Evolutionary conservation across 169 alveolate species (phyloP), one percentile per base, ranked within the genome.

Genomic region (Sarcocystis neurona): DNA sequence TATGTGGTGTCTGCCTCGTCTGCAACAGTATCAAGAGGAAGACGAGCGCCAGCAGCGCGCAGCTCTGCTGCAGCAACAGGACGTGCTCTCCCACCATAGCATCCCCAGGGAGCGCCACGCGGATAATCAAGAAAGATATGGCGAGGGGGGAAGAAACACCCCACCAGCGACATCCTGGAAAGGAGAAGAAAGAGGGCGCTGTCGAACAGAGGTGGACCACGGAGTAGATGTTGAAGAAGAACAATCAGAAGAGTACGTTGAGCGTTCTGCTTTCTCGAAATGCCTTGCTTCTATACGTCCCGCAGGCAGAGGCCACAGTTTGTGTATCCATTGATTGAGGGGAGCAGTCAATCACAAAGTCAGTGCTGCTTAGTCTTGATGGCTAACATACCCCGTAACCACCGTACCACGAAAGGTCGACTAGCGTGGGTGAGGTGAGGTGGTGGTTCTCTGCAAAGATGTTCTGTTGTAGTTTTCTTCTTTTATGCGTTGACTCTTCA

Each of bases 1-100:
- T 56, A 72, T 72, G 82, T 72, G 82, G 82, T 72, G 82, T 43
- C 82, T 72, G 27, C 82, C 82, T 2, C 34, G 41, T 20, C 53
- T 72, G 8, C 82, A 72, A 39, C 50, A 72, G 82, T 72, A 39
- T 18, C 82, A 72, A 39, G 82, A 72, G 32, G 82, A 72, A 18
- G 75, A 63, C 41, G 82, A 72, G 82, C 15, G 82, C 20, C 82
- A 39, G 56, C 82, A 72, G 56, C 50, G 53, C n/a, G n/a, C n/a
- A n/a, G n/a, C n/a, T n/a, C n/a, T n/a, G n/a, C n/a, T n/a, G n/a
- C n/a, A n/a, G n/a, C n/a, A n/a, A n/a, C n/a, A n/a, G n/a, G n/a
- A n/a, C n/a, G n/a, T n/a, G n/a, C n/a, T 72, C 82, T 72, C 58
- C 50, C 41, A n/a, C 56, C 82, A 18, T 41, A 63, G 8, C 37